Percentiles rank a stretch among this genome's conserved stretches.
phyloP scores from a whole-genome alignment of 345 rosid species.

The Acer yangbiense region DNA sequence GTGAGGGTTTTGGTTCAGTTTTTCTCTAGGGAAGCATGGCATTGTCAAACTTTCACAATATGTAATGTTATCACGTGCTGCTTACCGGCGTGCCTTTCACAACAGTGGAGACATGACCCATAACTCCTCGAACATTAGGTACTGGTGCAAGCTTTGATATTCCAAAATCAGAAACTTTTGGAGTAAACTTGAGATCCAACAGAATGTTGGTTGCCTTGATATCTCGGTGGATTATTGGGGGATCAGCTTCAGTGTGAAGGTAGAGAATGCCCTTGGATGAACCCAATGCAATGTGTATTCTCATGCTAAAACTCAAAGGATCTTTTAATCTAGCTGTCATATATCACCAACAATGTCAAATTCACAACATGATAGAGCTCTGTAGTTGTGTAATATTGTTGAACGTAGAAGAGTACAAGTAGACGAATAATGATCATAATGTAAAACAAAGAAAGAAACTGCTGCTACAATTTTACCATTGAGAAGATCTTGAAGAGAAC shows the following conservation, averaged over 20 bases:
- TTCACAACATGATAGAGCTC: neutral
- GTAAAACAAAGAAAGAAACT: neutral
- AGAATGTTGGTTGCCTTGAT: constrained; percentile 58
- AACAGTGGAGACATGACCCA: constrained; percentile 44
- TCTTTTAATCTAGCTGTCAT: constrained; percentile 34
- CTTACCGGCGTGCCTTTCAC: constrained; percentile 56
- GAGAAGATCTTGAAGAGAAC: constrained; percentile 49
- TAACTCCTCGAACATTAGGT: constrained; percentile 33
- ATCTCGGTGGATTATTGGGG: constrained; percentile 55
- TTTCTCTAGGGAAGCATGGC: too few relatives aligned
- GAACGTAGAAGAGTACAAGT: too few relatives aligned
- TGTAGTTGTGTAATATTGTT: neutral
- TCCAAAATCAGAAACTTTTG: constrained; percentile 63
- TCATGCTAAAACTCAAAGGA: constrained; percentile 29
- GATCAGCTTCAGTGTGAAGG: constrained; percentile 59
- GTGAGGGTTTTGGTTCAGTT: too few relatives aligned
- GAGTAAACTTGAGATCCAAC: constrained; percentile 41
- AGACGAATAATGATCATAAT: too few relatives aligned
- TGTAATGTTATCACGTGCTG: neutral
- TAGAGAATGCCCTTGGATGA: constrained; percentile 53
- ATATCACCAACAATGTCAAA: constrained; percentile 3
- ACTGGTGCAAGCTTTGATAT: constrained; percentile 51
- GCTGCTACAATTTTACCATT: constrained; percentile 31
- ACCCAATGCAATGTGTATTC: constrained; percentile 45
- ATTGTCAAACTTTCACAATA: too few relatives aligned